Percentiles rank a stretch among this genome's conserved stretches.
phyloP scores from a whole-genome alignment of 208 protist species.

The Balamuthia mandrillaris region DNA sequence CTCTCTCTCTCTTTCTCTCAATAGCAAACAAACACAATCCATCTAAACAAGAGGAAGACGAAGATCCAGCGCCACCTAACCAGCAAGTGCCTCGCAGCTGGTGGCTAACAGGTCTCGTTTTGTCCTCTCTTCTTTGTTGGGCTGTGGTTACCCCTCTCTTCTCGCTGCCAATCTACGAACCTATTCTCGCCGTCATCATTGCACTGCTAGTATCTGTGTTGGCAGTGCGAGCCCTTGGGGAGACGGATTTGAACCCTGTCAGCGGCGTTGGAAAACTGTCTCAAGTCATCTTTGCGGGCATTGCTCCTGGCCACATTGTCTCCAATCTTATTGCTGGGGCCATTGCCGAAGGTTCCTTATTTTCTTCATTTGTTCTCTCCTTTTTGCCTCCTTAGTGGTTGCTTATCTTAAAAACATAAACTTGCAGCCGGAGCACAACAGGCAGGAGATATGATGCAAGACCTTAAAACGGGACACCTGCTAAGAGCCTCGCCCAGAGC shows the following conservation, averaged over 20 bases:
- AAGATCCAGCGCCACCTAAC: conserved; percentile 35
- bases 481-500: conserved; percentile 47
- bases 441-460: conserved; percentile 63
- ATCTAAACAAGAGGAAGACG: no score
- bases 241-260: conserved; percentile 63
- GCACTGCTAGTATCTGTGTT: conserved; percentile 46
- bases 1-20: no score
- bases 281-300: conserved; percentile 41
- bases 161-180: conserved; percentile 36
- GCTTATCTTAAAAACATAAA: no score
- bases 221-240: conserved; percentile 52
- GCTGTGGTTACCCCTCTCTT: conserved; percentile 52
- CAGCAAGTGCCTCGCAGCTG: conserved; percentile 43
- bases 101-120: conserved; percentile 50
- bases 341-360: conserved; percentile 58
- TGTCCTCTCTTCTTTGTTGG: conserved; percentile 31
- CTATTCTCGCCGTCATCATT: conserved; percentile 36
- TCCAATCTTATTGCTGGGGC: conserved; percentile 61
- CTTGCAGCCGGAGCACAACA: conserved; percentile 60
- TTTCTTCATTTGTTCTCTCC: no score
- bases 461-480: conserved; percentile 56
- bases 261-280: conserved; percentile 59
- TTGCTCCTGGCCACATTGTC: conserved; percentile 49
- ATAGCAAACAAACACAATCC: background rate
- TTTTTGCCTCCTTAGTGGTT: no score